Conservation (phyloP, 73 alveolate genomes). For the Tetrahymena elliotti region DNA sequence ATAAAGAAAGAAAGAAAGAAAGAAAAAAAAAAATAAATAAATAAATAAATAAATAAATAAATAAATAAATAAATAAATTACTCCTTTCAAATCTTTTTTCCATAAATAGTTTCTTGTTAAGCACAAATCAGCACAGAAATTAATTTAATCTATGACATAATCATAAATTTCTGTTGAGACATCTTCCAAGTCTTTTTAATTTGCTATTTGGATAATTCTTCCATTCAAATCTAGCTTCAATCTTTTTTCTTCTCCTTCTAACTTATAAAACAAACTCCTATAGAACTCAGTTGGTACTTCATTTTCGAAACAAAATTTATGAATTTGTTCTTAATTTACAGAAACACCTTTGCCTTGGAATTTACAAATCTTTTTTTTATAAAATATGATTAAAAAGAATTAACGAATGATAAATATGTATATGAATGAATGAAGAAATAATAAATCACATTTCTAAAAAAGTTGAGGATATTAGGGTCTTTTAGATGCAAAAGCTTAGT, state of each 20-base stretch:
- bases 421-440: no score
- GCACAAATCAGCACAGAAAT: constrained; percentile 28
- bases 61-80: neutral
- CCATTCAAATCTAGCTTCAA: neutral
- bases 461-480: neutral
- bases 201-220: neutral
- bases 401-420: no score
- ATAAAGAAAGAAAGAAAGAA: no score
- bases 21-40: no score
- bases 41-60: neutral
- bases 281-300: constrained; percentile 1
- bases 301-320: neutral
- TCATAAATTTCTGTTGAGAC: neutral
- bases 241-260: neutral
- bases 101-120: constrained; percentile 33
- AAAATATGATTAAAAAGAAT: no score
- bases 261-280: neutral
- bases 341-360: constrained; percentile 30
- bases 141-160: constrained; percentile 6
- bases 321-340: constrained; percentile 21
- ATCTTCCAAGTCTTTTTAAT: constrained; percentile 1
- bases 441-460: neutral
- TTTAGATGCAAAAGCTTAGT: neutral
- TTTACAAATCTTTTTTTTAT: constrained; percentile 21
- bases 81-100: constrained; percentile 9